These are phyloP conservation scores for Mollisiaceae sp. DNA, from an alignment of 2,329 filamentous ascomycete species.

Conservation along the genomic window DNA sequence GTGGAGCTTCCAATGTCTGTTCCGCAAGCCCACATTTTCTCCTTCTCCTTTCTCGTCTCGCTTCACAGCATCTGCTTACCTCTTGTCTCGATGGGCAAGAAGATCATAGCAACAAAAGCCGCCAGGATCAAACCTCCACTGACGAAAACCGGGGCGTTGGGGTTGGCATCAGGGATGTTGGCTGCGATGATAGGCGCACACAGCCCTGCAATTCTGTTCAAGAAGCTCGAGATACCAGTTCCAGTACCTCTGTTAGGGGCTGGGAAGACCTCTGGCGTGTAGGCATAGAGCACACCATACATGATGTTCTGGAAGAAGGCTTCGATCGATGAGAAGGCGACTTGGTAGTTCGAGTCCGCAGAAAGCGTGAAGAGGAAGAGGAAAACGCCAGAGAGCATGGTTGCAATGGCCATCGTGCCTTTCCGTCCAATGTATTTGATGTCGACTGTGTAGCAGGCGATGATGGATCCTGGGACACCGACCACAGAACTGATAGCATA, in stretches of 20 bases:
- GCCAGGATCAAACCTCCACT: constrained; percentile 61
- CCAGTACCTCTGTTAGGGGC: constrained; percentile 74
- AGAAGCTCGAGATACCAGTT: constrained; percentile 72
- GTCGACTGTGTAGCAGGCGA: constrained; percentile 76
- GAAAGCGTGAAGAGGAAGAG: constrained; percentile 70
- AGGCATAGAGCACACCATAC: constrained; percentile 73
- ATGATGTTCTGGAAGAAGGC: constrained; percentile 78
- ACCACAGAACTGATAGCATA: constrained; percentile 80
- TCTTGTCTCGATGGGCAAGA: constrained; percentile 68
- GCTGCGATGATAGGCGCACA: constrained; percentile 72
- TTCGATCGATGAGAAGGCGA: constrained; percentile 70
- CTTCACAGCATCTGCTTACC: constrained; percentile 60
- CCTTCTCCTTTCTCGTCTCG: neutral
- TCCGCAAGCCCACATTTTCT: no score
- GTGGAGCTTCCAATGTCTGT: neutral
- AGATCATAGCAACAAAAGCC: constrained; percentile 63
- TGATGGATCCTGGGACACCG: constrained; percentile 76
- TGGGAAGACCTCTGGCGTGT: constrained; percentile 79
- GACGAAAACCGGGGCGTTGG: constrained; percentile 62
- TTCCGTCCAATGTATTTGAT: constrained; percentile 70
- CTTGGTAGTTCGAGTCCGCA: constrained; percentile 60
- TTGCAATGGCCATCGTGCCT: constrained; percentile 72
- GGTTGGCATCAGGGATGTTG: constrained; percentile 48
- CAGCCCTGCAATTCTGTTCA: constrained; percentile 71
- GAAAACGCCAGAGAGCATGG: constrained; percentile 71